Evolutionary conservation across 2,329 filamentous ascomycete species (phyloP), one percentile per base, ranked within the genome.

Genomic region (Aureobasidium sp.): DNA sequence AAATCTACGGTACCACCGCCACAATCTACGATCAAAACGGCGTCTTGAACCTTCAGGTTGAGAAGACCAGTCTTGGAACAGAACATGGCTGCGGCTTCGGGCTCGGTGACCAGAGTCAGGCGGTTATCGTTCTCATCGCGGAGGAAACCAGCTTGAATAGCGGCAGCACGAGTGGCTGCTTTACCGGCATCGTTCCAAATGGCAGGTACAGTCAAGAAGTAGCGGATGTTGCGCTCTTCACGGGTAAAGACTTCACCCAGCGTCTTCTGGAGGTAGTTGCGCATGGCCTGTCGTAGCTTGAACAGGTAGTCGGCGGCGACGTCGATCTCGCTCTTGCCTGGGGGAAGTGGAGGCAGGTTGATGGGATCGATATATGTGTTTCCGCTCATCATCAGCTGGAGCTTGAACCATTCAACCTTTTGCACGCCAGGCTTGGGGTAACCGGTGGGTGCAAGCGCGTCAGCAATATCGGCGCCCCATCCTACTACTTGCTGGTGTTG

Each of bases 121-220:
- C 94, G 85, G 78, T 97, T 97, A 76, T 99, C 94, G 74, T 97
- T 97, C 77, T 97, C 93, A 71, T 97, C 94, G 63, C 93, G 88
- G 61, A 97, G 82, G 81, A 97, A 97, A 50, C 94, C 94, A 64
- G 94, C 94, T 77, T 97, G 93, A 67, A 97, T 96, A 66, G 94
- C 94, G 30, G 94, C 94, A 16, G 92, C 90, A 78, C 94, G 86
- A 15, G 94, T 97, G 42, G 94, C 94, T 62, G 94, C 94, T 79
- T 99, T 99, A 69, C 92, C 94, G 48, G 94, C 93, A 78, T 97
- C 94, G 75, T 97, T 97, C 94, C 94, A 97, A 69, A 99, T 97
- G 68, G 94, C 94, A 25, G 94, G 94, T n/a, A 99, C 94, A 2
- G 94, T 99, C 69, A 99, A 81, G 75, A 97, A 97, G 77, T 97